Evolutionary conservation across 75 land plant genomes (phyloP).

Genomic region (Picea glauca): DNA sequence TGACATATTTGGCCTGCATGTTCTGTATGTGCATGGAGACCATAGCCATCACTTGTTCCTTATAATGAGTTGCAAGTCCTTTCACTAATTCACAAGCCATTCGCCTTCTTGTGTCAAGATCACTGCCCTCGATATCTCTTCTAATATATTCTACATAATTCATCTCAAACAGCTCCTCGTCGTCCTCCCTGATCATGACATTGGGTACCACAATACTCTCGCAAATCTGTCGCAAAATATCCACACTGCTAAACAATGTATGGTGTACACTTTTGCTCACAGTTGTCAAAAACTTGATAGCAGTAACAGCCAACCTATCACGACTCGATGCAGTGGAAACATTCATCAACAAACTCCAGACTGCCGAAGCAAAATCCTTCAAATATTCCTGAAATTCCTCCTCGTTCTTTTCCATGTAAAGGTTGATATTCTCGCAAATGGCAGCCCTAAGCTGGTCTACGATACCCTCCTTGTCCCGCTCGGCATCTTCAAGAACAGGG

Average conservation of each 20-base stretch:
- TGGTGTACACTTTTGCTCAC: constrained; percentile 94
- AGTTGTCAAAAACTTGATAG: constrained; percentile 88
- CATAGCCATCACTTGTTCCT: constrained; percentile 58
- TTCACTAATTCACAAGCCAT: constrained; percentile 96
- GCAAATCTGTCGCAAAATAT: constrained; percentile 67
- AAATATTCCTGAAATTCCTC: constrained; percentile 84
- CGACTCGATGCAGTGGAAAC: constrained; percentile 47
- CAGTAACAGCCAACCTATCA: constrained; percentile 80
- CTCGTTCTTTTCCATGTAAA: constrained; percentile 97
- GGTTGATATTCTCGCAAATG: constrained; percentile 91
- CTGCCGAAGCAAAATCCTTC: constrained; percentile 76
- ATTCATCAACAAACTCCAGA: constrained; percentile 71
- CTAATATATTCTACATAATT: constrained; percentile 94
- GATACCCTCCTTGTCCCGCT: constrained; percentile 44
- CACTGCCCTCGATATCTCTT: constrained; percentile 96
- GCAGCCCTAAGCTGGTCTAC: constrained; percentile 83
- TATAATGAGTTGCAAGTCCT: constrained; percentile 75
- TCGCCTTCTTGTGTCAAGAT: constrained; percentile 86
- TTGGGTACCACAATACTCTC: constrained; percentile 90
- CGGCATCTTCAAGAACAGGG: constrained; percentile 45
- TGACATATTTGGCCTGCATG: constrained; percentile 46
- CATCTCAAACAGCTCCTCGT: constrained; percentile 93
- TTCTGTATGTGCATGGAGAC: constrained; percentile 58
- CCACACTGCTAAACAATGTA: constrained; percentile 53
- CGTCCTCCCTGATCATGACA: constrained; percentile 79